phyloP scores from a whole-genome alignment of 768 basidiomycete genomes.

The Hygrophoropsis aurantiaca region DNA sequence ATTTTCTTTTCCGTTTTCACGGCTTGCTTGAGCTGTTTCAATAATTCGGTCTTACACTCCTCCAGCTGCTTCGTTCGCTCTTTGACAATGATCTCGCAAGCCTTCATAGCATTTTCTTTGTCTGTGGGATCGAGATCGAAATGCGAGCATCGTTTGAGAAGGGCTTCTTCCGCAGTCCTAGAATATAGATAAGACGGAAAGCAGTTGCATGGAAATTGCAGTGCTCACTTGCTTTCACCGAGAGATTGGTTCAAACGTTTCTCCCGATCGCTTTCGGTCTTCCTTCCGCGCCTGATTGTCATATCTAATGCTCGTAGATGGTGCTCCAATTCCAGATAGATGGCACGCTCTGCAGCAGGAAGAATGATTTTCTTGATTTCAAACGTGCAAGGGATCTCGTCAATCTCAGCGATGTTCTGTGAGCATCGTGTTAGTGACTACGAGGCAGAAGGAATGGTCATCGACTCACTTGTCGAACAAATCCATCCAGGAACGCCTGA shows the following conservation, averaged over 20 bases:
- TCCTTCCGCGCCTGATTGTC: conserved; percentile 67
- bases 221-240: conserved; percentile 85
- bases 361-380: conserved; percentile 66
- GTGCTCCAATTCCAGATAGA: conserved; percentile 93
- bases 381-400: conserved; percentile 83
- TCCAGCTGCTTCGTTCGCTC: conserved; percentile 80
- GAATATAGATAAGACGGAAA: too few relatives aligned
- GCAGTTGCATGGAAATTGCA: too few relatives aligned
- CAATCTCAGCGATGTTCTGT: conserved; percentile 94
- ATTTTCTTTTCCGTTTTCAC: conserved; percentile 69
- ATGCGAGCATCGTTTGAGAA: conserved; percentile 93
- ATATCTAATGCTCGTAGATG: conserved; percentile 90
- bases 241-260: conserved; percentile 83
- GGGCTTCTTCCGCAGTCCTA: conserved; percentile 90
- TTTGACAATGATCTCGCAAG: conserved; percentile 87
- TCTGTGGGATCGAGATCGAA: conserved; percentile 79
- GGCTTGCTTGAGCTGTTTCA: conserved; percentile 62
- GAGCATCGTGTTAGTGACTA: background rate
- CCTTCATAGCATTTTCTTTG: conserved; percentile 78
- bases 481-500: conserved; percentile 77
- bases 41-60: conserved; percentile 74
- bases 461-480: conserved; percentile 75
- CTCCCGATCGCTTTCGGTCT: conserved; percentile 77
- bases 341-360: conserved; percentile 91
- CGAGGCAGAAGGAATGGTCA: background rate